Base-by-base conservation (phyloP, 345 rosid species). In the Angophora floribunda region DNA sequence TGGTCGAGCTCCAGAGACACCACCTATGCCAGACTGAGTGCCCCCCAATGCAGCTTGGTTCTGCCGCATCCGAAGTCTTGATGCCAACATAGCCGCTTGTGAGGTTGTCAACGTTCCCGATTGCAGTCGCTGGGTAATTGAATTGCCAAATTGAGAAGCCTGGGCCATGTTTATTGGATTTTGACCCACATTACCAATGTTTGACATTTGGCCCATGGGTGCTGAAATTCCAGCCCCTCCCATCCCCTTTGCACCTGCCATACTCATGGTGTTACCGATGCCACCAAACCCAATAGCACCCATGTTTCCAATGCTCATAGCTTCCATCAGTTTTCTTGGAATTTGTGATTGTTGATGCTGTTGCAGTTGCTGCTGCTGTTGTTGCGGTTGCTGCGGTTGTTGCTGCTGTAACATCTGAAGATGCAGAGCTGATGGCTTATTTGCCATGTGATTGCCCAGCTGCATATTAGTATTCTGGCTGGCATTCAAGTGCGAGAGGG, bases 401-500 rank as follows among this genome's bases (percentile, higher is more conserved):
- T 89, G 97, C 87, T 92, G 97, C 88, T 93, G 98, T 15, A 96
- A 88, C 91, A 92, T 87, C 94, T 95, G 99, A 91, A 95, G 93
- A 90, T 94, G 99, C 87, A 91, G 94, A 86, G 96, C 16, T 9
- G 96, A 88, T 87, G 93, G 85, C 89, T 94, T 97, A 91, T 94
- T 95, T 82, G 91, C 94, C 96, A 96, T 93, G 92, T 93, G 99
- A 90, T 91, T 95, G 70, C 96, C 95, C 88, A 94, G 87, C 86
- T 94, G 99, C 95, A 96, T 90, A 89, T 91, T 95, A 32, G 98
- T 92, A 91, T 91, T 95, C 91, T 93, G 98, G 86, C 94, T 91
- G 41, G 97, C 88, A 91, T 90, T 95, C 90, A 97, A 86, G 28
- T 95, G 93, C 6, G 96, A 91, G 79, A 95, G 94, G 22, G 95